Evolutionary conservation across 305 asterid species (phyloP).

Genomic region (Lippia alba): DNA sequence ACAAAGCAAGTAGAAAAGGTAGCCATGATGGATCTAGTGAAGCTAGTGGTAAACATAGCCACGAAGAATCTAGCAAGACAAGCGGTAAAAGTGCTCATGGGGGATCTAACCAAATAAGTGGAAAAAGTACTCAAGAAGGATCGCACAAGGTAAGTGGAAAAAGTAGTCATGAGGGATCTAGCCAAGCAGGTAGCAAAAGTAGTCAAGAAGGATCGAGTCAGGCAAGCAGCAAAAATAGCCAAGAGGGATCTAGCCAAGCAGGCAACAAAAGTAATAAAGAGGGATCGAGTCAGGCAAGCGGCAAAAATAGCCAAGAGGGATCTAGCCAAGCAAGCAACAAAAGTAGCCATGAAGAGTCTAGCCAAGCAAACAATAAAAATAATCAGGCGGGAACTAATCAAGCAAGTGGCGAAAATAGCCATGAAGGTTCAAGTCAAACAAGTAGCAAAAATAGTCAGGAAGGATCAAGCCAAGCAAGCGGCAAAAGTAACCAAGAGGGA

Average conservation of each 20-base stretch:
- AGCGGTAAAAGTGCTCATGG: not conserved
- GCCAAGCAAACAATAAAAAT: not conserved
- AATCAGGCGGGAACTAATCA: not conserved
- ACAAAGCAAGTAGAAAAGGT: not conserved
- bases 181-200: not conserved
- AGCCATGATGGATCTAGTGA: not conserved
- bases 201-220: not conserved
- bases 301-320: not conserved
- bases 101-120: not conserved
- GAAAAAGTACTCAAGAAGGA: not conserved
- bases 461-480: not conserved
- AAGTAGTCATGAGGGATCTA: not conserved
- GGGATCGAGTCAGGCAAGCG: not conserved
- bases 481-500: not conserved
- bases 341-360: not conserved
- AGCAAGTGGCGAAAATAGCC: not conserved
- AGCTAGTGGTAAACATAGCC: not conserved
- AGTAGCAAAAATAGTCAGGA: not conserved
- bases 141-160: not conserved
- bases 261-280: not conserved
- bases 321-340: not conserved
- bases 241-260: not conserved
- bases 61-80: not conserved
- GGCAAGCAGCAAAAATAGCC: not conserved
- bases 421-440: not conserved